These are phyloP conservation scores for Podospora anserina DNA, from an alignment of 495 filamentous ascomycete genomes.

Conservation along the genomic window DNA sequence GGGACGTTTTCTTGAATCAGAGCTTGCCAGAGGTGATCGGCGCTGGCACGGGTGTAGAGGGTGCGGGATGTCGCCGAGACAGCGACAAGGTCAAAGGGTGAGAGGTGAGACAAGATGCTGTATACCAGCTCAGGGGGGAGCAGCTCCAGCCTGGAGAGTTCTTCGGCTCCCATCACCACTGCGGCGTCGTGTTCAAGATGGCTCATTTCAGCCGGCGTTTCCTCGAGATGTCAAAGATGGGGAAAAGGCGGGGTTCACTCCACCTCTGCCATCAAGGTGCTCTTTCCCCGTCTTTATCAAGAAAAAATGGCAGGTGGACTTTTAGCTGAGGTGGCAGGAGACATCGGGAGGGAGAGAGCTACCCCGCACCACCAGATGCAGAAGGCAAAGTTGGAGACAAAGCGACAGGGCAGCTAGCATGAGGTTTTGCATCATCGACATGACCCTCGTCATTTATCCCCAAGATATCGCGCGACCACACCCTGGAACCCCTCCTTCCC, in stretches of 20 bases:
- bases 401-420: neutral
- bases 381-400: neutral
- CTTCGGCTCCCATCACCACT: neutral
- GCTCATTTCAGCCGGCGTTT: neutral
- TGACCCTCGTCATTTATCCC: neutral
- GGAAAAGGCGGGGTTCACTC: neutral
- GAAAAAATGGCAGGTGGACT: too few species aligned
- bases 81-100: constrained; percentile 53
- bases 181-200: neutral
- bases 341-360: neutral
- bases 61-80: constrained; percentile 54
- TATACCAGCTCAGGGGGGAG: constrained; percentile 65
- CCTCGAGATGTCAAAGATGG: neutral
- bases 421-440: neutral
- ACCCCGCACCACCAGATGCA: neutral
- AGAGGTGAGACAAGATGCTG: constrained; percentile 58
- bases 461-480: neutral
- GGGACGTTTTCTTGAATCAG: constrained; percentile 63
- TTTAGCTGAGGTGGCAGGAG: too few species aligned
- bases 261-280: neutral
- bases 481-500: neutral
- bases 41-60: constrained; percentile 49
- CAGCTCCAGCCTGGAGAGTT: constrained; percentile 8
- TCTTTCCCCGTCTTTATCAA: too few species aligned
- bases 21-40: constrained; percentile 61